phyloP scores from a whole-genome alignment of 306 rosid species.

The Cucumis cinereus region DNA sequence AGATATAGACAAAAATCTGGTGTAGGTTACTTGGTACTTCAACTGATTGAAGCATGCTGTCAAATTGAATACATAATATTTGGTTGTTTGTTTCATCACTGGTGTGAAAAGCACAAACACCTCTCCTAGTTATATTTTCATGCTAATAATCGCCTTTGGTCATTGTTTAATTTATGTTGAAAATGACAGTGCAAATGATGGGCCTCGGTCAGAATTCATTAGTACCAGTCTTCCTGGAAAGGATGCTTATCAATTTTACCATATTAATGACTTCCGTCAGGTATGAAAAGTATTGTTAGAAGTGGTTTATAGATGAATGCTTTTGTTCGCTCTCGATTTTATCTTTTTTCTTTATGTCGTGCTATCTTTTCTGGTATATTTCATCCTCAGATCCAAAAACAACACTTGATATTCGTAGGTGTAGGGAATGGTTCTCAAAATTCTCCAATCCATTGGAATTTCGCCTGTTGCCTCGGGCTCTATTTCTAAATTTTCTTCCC shows the following conservation, averaged over 20 bases:
- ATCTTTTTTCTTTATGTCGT: background rate
- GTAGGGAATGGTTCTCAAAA: background rate
- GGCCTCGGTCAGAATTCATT: conserved; percentile 22
- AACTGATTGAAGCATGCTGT: background rate
- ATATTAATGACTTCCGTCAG: conserved; percentile 58
- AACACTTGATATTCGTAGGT: background rate
- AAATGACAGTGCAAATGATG: conserved; percentile 32
- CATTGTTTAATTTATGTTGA: background rate
- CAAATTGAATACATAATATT: background rate
- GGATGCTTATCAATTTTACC: conserved; percentile 46
- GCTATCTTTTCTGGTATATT: background rate
- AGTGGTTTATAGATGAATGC: background rate
- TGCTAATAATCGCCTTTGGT: background rate
- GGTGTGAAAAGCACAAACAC: background rate
- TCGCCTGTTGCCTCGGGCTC: background rate
- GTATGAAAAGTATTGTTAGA: conserved; percentile 20
- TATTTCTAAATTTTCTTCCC: background rate
- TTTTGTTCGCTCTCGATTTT: background rate
- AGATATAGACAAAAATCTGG: background rate
- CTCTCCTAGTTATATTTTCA: background rate
- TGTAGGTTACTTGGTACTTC: background rate
- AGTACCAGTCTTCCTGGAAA: conserved; percentile 28
- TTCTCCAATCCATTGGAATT: background rate
- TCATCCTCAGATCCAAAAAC: background rate
- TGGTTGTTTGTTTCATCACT: background rate